Percentiles rank a stretch among this genome's conserved stretches.
Conservation (phyloP, 805 yeast species). For the Candida sphagnicola region DNA sequence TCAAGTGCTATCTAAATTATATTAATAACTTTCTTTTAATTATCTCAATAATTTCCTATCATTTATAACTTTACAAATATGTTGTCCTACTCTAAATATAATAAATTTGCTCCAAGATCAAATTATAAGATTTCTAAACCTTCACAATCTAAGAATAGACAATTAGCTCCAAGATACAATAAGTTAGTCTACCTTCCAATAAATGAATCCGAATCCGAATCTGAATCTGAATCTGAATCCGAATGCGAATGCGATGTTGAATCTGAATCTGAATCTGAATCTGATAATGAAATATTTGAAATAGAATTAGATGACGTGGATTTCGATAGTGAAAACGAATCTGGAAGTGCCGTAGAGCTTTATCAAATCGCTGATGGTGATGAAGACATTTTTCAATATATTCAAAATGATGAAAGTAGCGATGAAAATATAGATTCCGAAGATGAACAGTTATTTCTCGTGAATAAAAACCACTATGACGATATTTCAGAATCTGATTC, state of each 20-base stretch:
- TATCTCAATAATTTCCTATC: background rate
- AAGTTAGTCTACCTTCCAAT: background rate
- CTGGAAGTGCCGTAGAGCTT: background rate
- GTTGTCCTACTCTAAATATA: background rate
- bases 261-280: constrained; percentile 1
- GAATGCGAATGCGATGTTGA: background rate
- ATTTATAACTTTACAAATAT: background rate
- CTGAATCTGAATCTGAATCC: constrained; percentile 1
- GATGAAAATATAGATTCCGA: background rate
- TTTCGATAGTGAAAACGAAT: background rate
- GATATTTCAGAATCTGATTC: background rate
- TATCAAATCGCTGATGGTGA: background rate
- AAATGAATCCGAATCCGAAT: background rate
- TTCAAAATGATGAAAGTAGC: background rate
- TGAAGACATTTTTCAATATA: background rate
- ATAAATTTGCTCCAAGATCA: background rate
- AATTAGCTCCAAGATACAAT: background rate
- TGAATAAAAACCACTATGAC: background rate
- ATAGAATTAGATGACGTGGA: background rate
- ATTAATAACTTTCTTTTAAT: background rate
- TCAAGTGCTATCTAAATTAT: background rate
- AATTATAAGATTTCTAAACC: background rate
- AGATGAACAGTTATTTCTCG: background rate
- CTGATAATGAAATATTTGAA: background rate
- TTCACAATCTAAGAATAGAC: background rate